Evolutionary conservation across 768 basidiomycete genomes (phyloP).

Genomic region (Suillus americanus): DNA sequence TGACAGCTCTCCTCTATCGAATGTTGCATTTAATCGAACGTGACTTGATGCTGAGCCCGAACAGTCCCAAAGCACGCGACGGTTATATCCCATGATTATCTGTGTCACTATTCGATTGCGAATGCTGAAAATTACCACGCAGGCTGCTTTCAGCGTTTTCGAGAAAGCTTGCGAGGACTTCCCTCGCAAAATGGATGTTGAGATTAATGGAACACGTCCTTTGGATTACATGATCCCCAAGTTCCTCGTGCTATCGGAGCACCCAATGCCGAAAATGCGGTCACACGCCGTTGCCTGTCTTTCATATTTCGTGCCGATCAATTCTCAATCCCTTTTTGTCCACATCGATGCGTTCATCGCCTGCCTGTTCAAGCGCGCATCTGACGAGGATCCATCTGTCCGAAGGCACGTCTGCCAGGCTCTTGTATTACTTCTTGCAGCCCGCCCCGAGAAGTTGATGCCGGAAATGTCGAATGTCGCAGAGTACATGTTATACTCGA

Average conservation of each 20-base stretch:
- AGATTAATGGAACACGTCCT: slow-evolving; percentile 89
- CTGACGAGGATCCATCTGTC: slow-evolving; percentile 91
- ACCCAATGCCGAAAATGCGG: slow-evolving; percentile 86
- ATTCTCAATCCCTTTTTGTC: slow-evolving; percentile 81
- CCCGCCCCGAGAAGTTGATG: slow-evolving; percentile 93
- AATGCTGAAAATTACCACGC: slow-evolving; percentile 16
- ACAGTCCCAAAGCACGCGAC: not conserved
- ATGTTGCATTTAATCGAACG: slow-evolving; percentile 1
- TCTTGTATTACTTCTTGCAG: slow-evolving; percentile 88
- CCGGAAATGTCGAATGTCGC: slow-evolving; percentile 95
- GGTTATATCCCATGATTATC: not conserved
- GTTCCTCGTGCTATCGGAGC: slow-evolving; percentile 86
- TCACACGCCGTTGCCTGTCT: slow-evolving; percentile 92
- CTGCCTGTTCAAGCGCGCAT: slow-evolving; percentile 91
- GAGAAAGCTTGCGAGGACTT: slow-evolving; percentile 98
- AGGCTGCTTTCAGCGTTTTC: slow-evolving; percentile 93
- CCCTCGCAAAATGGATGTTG: slow-evolving; percentile 91
- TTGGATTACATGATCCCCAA: slow-evolving; percentile 97
- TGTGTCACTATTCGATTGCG: slow-evolving; percentile 1
- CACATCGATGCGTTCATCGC: slow-evolving; percentile 95
- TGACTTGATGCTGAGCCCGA: not conserved
- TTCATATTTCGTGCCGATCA: slow-evolving; percentile 89
- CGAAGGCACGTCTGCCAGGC: slow-evolving; percentile 96
- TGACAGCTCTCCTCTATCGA: not conserved
- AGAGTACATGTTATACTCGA: slow-evolving; percentile 98